These are phyloP conservation scores for Asparagopsis taxiformis DNA, from an alignment of 31 red algal species.

Conservation along the genomic window DNA sequence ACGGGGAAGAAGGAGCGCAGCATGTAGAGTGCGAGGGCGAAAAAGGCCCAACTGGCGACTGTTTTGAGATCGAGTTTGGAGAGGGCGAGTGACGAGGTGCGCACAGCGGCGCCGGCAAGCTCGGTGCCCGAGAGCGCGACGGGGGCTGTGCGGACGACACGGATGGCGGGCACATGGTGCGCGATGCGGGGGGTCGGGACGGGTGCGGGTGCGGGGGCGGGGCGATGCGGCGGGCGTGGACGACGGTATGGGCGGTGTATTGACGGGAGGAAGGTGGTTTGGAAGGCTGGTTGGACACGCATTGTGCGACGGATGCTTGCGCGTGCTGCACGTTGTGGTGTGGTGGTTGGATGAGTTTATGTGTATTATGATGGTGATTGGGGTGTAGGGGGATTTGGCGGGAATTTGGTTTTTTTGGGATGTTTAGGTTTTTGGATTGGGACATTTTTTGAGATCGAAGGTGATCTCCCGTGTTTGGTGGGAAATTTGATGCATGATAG, in stretches of 20 bases:
- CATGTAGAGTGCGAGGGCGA: conserved; percentile 40
- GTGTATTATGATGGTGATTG: too few species aligned
- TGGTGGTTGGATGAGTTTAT: too few species aligned
- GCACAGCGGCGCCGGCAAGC: conserved; percentile 30
- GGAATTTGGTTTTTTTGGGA: too few species aligned
- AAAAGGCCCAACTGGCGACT: conserved; percentile 64
- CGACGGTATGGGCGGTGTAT: neutral
- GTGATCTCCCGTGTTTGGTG: too few species aligned
- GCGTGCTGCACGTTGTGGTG: too few species aligned
- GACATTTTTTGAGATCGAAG: too few species aligned
- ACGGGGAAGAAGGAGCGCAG: conserved; percentile 92
- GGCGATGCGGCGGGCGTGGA: conserved; percentile 7
- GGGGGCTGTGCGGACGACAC: too few species aligned
- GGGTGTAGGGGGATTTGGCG: too few species aligned
- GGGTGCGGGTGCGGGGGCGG: conserved; percentile 7
- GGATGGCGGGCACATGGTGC: too few species aligned
- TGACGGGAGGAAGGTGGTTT: neutral
- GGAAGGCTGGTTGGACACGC: neutral
- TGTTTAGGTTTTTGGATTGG: too few species aligned
- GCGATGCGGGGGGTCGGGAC: conserved; percentile 19
- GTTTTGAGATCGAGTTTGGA: conserved; percentile 35
- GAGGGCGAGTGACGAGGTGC: conserved; percentile 38
- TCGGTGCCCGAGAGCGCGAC: conserved; percentile 25
- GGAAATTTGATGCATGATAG: too few species aligned
- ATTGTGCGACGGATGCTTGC: too few species aligned